Conservation (phyloP, 2,329 filamentous ascomycete species). For the Hypoxylon sp. region DNA sequence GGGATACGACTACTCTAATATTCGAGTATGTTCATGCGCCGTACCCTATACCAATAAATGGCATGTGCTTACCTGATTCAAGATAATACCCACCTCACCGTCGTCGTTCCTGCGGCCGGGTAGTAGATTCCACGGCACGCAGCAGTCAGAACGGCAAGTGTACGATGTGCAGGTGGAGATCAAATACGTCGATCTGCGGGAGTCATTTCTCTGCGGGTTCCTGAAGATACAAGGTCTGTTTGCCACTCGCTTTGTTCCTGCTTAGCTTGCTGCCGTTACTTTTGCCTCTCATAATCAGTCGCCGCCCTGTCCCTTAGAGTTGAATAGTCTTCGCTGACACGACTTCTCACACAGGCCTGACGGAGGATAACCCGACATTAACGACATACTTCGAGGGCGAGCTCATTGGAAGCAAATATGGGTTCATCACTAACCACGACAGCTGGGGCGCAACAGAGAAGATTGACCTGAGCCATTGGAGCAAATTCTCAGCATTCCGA, state of each 20-base stretch:
- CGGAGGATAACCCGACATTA: slow-evolving; percentile 95
- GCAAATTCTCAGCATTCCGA: slow-evolving; percentile 87
- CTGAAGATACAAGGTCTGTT: slow-evolving; percentile 89
- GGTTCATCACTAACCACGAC: slow-evolving; percentile 90
- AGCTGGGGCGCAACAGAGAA: slow-evolving; percentile 94
- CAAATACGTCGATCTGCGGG: slow-evolving; percentile 93
- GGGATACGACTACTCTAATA: slow-evolving; percentile 68
- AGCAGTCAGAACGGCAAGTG: slow-evolving; percentile 91
- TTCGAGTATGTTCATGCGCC: slow-evolving; percentile 62
- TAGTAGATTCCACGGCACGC: slow-evolving; percentile 89
- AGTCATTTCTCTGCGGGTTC: slow-evolving; percentile 96
- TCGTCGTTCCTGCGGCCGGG: slow-evolving; percentile 90
- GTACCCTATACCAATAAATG: background rate
- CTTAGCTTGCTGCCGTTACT: background rate
- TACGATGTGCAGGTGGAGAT: slow-evolving; percentile 98
- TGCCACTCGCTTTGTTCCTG: slow-evolving; percentile 12
- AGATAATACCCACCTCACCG: slow-evolving; percentile 83
- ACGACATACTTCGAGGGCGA: slow-evolving; percentile 99
- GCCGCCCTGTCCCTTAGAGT: background rate
- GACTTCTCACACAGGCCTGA: slow-evolving; percentile 74
- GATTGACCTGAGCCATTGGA: slow-evolving; percentile 94
- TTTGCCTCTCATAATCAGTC: slow-evolving; percentile 6
- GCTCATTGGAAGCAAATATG: slow-evolving; percentile 94
- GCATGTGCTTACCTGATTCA: slow-evolving; percentile 24
- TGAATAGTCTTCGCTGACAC: slow-evolving; percentile 11